Base-by-base conservation (phyloP, 2,329 filamentous ascomycete species). In the Calonectria pauciramosa region DNA sequence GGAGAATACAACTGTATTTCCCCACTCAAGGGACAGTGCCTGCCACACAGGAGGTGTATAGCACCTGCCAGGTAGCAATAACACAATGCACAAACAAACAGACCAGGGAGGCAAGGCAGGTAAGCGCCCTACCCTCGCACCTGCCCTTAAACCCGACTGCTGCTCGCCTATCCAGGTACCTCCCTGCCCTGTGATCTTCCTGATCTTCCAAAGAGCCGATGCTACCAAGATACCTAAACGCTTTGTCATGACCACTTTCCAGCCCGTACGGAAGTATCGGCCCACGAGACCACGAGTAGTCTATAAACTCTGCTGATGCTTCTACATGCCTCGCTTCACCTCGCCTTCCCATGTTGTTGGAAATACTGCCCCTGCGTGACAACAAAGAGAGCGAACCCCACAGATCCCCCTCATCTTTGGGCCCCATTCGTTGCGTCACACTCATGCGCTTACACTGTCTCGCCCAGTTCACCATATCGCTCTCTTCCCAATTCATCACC, bases 171-270 rank as follows among this genome's bases (percentile, higher is more conserved):
- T 51, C 23, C 56, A 52, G 44, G 54, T 23, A n/a, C 44, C 28
- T 67, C 63, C 63, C 63, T 67, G 70, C 44, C 70, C 38, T 44
- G 63, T 52, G 70, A 67, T 63, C 54, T 69, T 32, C 67, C 36
- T 60, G 63, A 72, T 72, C 63, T 60, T 30, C 49, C 49, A 34
- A 56, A 56, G 65, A 56, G 34, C 49, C 66, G 34, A 41, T 63
- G n/a, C 16, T 36, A 38, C 56, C 26, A 20, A 63, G 23, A 20
- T 30, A 20, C 47, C 51, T 47, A 23, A 36, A 20, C 49, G 18
- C 64, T 26, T 16, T 36, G 30, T 20, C 47, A 26, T 36, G 26
- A 30, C 18, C 26, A 38, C 32, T 9, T 36, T 28, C 20, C 23
- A n/a, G n/a, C 30, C n/a, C 23, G n/a, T 28, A 30, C 65, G 23